These are phyloP conservation scores for Leccinum variicolor DNA, from an alignment of 768 basidiomycete species.

Conservation along the genomic window DNA sequence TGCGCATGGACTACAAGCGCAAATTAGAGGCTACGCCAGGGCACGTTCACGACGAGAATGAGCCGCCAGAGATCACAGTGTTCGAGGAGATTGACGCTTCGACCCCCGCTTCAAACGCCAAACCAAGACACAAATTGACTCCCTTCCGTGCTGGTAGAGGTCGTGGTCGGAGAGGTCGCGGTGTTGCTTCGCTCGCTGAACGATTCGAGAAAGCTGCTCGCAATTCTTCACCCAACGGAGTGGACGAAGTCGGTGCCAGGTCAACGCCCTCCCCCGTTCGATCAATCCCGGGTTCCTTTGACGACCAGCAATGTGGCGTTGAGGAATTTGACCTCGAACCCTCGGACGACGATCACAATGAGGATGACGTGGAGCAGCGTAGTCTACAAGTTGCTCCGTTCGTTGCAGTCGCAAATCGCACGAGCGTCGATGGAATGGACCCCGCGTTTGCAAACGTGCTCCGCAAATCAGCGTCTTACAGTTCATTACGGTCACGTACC, in stretches of 20 bases:
- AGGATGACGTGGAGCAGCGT: conserved; percentile 28
- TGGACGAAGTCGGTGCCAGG: conserved; percentile 18
- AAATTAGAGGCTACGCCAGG: conserved; percentile 46
- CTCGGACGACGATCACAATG: conserved; percentile 21
- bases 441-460: conserved; percentile 80
- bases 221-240: conserved; percentile 46
- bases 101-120: conserved; percentile 32
- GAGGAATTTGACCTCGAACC: conserved; percentile 23
- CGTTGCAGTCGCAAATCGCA: conserved; percentile 51
- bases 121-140: conserved; percentile 42
- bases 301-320: conserved; percentile 10
- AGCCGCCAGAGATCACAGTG: conserved; percentile 37
- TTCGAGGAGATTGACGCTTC: conserved; percentile 45
- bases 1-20: conserved; percentile 63
- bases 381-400: conserved; percentile 34
- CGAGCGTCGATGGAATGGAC: conserved; percentile 84
- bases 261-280: conserved; percentile 31
- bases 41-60: conserved; percentile 35
- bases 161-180: conserved; percentile 51
- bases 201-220: conserved; percentile 57
- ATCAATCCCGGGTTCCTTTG: conserved; percentile 33
- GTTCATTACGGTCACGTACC: conserved; percentile 40
- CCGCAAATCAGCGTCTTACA: conserved; percentile 46
- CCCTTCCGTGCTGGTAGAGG: conserved; percentile 50
- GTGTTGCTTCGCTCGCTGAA: conserved; percentile 50